phyloP scores from a whole-genome alignment of 352 stramenopile genomes.

The Phytophthora parvispora region DNA sequence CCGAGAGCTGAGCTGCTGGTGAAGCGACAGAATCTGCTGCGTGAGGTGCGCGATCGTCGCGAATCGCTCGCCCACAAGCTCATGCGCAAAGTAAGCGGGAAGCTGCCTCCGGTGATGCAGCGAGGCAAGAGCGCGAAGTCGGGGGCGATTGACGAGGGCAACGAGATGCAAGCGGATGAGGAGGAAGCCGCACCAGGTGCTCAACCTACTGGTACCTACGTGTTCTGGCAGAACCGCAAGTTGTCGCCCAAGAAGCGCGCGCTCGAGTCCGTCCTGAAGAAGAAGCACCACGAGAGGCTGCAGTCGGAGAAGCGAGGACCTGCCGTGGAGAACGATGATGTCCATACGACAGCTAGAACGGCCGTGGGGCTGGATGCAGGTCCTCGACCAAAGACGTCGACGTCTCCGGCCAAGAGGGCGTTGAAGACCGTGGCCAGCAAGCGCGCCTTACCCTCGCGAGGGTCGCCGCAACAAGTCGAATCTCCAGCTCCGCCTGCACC shows the following conservation, averaged over 20 bases:
- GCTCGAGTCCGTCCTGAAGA: constrained; percentile 74
- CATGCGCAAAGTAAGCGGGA: constrained; percentile 64
- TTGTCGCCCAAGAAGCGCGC: constrained; percentile 75
- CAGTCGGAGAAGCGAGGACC: constrained; percentile 16
- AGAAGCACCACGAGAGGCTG: constrained; percentile 56
- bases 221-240: constrained; percentile 76
- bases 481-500: too few species aligned
- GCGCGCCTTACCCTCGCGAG: neutral
- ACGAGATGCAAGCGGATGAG: neutral
- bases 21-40: constrained; percentile 80
- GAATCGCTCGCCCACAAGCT: constrained; percentile 79
- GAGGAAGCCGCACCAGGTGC: constrained; percentile 5
- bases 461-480: neutral
- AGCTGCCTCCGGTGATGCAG: constrained; percentile 54
- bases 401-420: constrained; percentile 21
- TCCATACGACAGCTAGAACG: neutral
- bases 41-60: constrained; percentile 77
- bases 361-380: neutral
- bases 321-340: neutral
- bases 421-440: constrained; percentile 25
- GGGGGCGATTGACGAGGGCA: neutral
- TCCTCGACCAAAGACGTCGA: constrained; percentile 9
- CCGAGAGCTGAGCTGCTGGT: constrained; percentile 65
- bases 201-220: constrained; percentile 53
- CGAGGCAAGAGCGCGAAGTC: constrained; percentile 30